Evolutionary conservation across 768 basidiomycete genomes (phyloP).

Genomic region (Chlorophyllum brunneum): DNA sequence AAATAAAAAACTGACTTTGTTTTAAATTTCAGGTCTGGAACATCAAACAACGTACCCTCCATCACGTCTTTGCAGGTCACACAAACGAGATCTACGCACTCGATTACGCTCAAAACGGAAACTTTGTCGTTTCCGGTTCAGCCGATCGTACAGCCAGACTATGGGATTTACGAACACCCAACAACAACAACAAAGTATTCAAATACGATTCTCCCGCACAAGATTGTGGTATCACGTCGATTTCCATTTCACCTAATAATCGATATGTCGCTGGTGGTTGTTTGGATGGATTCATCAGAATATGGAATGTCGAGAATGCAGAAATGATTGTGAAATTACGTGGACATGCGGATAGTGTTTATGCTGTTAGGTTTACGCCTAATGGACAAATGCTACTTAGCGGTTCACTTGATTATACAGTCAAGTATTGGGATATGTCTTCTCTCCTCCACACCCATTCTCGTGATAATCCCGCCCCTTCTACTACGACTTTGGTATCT

Average conservation of each 20-base stretch:
- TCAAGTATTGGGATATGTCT: slow-evolving; percentile 84
- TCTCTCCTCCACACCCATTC: slow-evolving; percentile 36
- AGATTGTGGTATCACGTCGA: slow-evolving; percentile 70
- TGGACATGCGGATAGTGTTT: slow-evolving; percentile 83
- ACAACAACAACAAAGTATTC: slow-evolving; percentile 35
- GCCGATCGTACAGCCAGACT: slow-evolving; percentile 58
- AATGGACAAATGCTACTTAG: slow-evolving; percentile 90
- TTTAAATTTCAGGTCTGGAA: slow-evolving; percentile 75
- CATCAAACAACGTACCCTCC: slow-evolving; percentile 74
- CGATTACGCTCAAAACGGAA: slow-evolving; percentile 85
- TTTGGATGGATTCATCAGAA: slow-evolving; percentile 73
- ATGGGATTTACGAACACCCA: slow-evolving; percentile 32
- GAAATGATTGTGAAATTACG: slow-evolving; percentile 67
- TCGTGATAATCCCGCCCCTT: background rate
- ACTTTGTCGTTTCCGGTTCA: slow-evolving; percentile 84
- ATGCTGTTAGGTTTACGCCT: slow-evolving; percentile 88
- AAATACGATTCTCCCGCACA: slow-evolving; percentile 44
- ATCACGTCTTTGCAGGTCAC: slow-evolving; percentile 83
- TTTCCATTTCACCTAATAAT: slow-evolving; percentile 76
- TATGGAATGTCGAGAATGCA: slow-evolving; percentile 74
- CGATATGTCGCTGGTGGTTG: slow-evolving; percentile 62
- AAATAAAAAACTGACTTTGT: slow-evolving; percentile 58
- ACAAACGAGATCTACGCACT: slow-evolving; percentile 93
- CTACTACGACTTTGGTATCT: background rate
- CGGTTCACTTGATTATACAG: slow-evolving; percentile 85